Evolutionary conservation across 345 rosid species (phyloP).

Genomic region (Brassica carinata): DNA sequence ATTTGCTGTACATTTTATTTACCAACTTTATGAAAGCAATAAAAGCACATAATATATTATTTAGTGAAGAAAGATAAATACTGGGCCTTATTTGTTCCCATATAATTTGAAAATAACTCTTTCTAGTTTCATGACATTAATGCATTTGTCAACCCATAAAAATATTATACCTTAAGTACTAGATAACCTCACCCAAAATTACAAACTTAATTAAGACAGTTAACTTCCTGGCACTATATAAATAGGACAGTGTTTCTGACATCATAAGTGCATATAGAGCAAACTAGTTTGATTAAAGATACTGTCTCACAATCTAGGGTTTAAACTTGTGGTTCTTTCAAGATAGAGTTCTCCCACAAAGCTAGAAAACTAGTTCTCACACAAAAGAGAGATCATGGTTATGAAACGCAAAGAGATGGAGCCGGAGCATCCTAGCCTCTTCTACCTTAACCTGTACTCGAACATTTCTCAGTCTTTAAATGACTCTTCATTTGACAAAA

Average conservation of each 20-base stretch:
- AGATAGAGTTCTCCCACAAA: background rate
- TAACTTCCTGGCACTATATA: background rate
- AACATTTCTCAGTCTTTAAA: background rate
- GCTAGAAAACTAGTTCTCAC: background rate
- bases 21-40: constrained; percentile 7
- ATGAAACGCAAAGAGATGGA: constrained; percentile 17
- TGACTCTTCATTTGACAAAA: background rate
- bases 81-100: constrained; percentile 7
- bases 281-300: background rate
- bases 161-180: constrained; percentile 20
- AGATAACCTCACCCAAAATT: background rate
- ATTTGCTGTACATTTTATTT: constrained; percentile 23
- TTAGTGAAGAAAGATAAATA: constrained; percentile 18
- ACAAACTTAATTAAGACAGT: constrained; percentile 6
- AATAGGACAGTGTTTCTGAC: background rate
- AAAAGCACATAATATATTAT: constrained; percentile 9
- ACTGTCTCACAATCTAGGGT: constrained; percentile 10
- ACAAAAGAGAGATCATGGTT: background rate
- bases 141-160: constrained; percentile 2
- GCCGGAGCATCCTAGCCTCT: background rate
- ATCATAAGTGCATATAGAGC: constrained; percentile 8
- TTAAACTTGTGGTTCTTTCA: background rate
- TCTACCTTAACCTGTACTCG: background rate
- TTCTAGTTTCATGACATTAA: background rate
- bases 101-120: constrained; percentile 15